phyloP scores from a whole-genome alignment of 345 rosid genomes.

The Pistacia integerrima region DNA sequence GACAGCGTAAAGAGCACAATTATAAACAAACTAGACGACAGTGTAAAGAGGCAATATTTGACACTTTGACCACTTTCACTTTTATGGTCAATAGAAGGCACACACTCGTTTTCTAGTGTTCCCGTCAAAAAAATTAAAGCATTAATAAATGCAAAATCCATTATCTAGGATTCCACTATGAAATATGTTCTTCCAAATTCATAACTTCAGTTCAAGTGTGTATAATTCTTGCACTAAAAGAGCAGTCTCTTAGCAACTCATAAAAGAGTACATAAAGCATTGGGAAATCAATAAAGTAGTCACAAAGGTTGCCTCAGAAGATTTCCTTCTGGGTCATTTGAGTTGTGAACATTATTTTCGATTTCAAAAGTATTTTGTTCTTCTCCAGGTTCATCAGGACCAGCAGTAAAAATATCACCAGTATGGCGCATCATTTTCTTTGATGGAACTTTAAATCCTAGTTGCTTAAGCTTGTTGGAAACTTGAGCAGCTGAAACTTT shows the following conservation, averaged over 20 bases:
- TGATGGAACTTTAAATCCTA: slow-evolving; percentile 54
- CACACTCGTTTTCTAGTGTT: slow-evolving; percentile 62
- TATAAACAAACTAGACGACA: no score
- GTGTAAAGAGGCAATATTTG: no score
- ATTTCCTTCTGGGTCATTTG: slow-evolving; percentile 37
- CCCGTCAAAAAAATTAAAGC: slow-evolving; percentile 49
- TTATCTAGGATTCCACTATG: not conserved
- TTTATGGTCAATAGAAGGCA: no score
- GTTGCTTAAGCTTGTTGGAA: slow-evolving; percentile 83
- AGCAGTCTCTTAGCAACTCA: not conserved
- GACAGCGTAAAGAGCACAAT: no score
- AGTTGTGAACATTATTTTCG: slow-evolving; percentile 33
- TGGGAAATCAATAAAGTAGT: slow-evolving; percentile 32
- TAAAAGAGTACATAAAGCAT: not conserved
- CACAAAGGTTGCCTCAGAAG: slow-evolving; percentile 47
- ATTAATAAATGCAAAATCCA: slow-evolving; percentile 15
- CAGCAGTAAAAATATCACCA: slow-evolving; percentile 27
- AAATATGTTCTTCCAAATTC: slow-evolving; percentile 10
- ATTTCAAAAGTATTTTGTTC: slow-evolving; percentile 27
- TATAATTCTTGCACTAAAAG: slow-evolving; percentile 2
- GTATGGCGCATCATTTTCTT: slow-evolving; percentile 48
- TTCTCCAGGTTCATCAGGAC: slow-evolving; percentile 32
- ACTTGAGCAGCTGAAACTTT: slow-evolving; percentile 78
- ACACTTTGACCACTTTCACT: no score
- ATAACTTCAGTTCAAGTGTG: slow-evolving; percentile 2